These are phyloP conservation scores for Neurospora sp. DNA, from an alignment of 495 filamentous ascomycete species.

Conservation along the genomic window DNA sequence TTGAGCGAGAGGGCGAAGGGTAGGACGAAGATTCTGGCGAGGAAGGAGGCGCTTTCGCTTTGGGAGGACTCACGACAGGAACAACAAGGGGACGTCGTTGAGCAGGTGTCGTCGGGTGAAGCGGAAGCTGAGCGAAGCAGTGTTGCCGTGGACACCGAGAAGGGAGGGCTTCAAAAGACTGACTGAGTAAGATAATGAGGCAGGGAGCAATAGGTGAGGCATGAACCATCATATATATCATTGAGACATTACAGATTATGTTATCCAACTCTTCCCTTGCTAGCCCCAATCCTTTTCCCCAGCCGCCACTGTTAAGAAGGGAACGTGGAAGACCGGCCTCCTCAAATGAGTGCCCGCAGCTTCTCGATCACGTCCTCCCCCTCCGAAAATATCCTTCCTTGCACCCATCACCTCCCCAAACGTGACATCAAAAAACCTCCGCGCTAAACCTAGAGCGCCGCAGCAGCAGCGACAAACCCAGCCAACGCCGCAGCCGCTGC, in stretches of 20 bases:
- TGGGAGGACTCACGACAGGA: not conserved
- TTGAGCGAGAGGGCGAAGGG: not conserved
- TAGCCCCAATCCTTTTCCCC: not conserved
- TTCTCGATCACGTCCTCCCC: not conserved
- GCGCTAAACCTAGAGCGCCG: not conserved
- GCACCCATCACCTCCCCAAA: not conserved
- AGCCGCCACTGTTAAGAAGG: not conserved
- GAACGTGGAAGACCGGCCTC: not conserved
- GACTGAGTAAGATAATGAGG: not conserved
- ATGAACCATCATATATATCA: not conserved
- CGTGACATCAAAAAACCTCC: not conserved
- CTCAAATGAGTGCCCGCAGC: not conserved
- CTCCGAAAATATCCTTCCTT: too few relatives aligned
- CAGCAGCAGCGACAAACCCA: not conserved
- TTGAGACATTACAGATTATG: not conserved
- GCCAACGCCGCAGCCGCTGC: not conserved
- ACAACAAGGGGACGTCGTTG: not conserved
- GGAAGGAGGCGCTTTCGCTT: not conserved
- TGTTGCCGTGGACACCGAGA: not conserved
- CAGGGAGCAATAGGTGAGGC: not conserved
- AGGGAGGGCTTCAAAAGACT: not conserved
- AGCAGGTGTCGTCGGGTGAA: not conserved
- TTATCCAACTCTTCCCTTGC: not conserved
- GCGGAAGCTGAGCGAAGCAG: not conserved
- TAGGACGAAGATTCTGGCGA: slow-evolving; percentile 1